A percentile compares a stretch with the other conserved stretches of the same genome.
These are phyloP conservation scores for Rubia tinctorum DNA, from an alignment of 305 asterid species.

Conservation along the genomic window DNA sequence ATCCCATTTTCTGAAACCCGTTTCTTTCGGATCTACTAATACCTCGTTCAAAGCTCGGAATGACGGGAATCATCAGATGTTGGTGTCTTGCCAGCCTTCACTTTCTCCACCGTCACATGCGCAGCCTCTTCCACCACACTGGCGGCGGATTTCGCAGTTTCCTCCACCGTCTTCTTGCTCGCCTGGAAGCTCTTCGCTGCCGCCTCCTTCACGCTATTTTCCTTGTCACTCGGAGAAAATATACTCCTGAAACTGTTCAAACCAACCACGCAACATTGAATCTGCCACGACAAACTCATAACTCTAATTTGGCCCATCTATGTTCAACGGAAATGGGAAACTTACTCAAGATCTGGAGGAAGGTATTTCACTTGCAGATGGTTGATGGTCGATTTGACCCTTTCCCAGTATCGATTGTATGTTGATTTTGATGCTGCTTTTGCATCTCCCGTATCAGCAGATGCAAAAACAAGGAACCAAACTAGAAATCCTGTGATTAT, in stretches of 20 bases:
- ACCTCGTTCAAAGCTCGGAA: conserved; percentile 11
- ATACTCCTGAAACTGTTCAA: conserved; percentile 27
- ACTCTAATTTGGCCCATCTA: not conserved
- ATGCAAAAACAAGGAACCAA: conserved; percentile 13
- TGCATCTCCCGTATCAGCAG: conserved; percentile 1
- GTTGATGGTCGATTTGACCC: conserved; percentile 18
- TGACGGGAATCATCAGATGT: not conserved
- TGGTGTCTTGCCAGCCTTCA: conserved; percentile 4
- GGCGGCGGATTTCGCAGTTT: conserved; percentile 30
- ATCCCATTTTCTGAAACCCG: not conserved
- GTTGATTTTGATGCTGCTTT: conserved; percentile 14
- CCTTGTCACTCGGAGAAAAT: conserved; percentile 9
- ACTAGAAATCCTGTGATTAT: not conserved
- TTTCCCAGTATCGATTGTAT: conserved; percentile 20
- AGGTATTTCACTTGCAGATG: conserved; percentile 17
- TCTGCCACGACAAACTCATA: not conserved
- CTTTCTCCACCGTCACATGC: conserved; percentile 22
- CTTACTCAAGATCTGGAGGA: conserved; percentile 41
- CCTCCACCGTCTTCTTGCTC: conserved; percentile 21
- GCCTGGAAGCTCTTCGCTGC: conserved; percentile 32
- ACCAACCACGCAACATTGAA: not conserved
- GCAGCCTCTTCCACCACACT: conserved; percentile 23
- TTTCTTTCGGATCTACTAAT: not conserved
- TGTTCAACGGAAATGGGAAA: not conserved
- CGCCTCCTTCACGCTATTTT: conserved; percentile 21